Percentiles rank a stretch among this genome's conserved stretches.
Evolutionary conservation across 441 rosid genomes (phyloP).

Genomic region (Metrosideros polymorpha): DNA sequence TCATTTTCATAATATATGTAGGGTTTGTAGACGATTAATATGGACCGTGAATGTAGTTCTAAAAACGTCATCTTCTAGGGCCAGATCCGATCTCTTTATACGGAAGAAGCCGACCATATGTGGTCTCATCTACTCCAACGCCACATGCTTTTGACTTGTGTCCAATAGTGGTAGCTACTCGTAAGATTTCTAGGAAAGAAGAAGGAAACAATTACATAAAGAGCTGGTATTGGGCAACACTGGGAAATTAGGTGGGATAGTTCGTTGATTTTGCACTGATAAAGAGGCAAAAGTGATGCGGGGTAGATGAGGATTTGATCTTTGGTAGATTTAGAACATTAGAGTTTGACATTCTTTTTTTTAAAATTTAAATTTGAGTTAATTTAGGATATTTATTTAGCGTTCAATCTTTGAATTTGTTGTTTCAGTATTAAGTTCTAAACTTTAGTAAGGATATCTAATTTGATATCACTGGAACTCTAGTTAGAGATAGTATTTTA

Average conservation of each 20-base stretch:
- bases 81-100: neutral
- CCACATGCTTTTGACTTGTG: neutral
- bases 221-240: neutral
- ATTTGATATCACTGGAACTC: neutral
- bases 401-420: neutral
- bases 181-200: neutral
- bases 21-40: neutral
- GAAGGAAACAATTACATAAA: neutral
- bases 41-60: neutral
- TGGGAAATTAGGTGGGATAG: neutral
- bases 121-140: neutral
- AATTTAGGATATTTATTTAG: neutral
- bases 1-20: neutral
- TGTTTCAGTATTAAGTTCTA: neutral
- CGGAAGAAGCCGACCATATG: neutral
- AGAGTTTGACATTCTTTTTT: neutral
- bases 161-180: neutral
- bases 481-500: too few relatives aligned
- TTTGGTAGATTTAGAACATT: neutral
- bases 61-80: neutral
- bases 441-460: neutral
- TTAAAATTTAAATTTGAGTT: neutral
- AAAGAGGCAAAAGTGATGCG: neutral
- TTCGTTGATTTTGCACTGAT: neutral
- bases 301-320: neutral